Conservation (phyloP, 108 stramenopile species). For the Skeletonema marinoi region DNA sequence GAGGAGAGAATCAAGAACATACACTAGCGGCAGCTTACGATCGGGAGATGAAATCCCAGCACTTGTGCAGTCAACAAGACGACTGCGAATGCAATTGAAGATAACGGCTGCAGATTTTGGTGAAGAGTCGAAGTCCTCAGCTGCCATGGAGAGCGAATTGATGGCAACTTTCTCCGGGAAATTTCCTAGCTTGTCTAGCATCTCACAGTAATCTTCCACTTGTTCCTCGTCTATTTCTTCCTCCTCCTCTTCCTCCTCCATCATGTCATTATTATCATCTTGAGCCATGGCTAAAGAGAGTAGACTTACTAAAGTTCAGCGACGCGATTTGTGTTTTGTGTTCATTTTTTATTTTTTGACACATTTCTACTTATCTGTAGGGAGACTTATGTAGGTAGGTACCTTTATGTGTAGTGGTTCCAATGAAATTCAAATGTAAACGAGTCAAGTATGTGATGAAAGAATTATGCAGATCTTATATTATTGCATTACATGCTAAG, state of each 20-base stretch:
- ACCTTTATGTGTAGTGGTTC: too few relatives aligned
- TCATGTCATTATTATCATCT: not conserved
- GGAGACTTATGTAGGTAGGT: too few relatives aligned
- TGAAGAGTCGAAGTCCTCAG: conserved; percentile 74
- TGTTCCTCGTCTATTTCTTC: conserved; percentile 73
- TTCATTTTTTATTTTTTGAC: too few relatives aligned
- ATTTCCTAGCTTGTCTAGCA: conserved; percentile 69
- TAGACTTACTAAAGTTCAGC: too few relatives aligned
- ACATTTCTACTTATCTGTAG: too few relatives aligned
- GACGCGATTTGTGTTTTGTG: too few relatives aligned
- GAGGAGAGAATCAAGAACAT: conserved; percentile 79
- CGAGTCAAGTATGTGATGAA: not conserved
- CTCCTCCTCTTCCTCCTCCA: conserved; percentile 29
- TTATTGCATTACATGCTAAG: not conserved
- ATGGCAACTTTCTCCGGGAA: conserved; percentile 85
- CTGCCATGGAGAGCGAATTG: conserved; percentile 82
- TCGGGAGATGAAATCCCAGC: conserved; percentile 38
- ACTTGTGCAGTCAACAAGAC: conserved; percentile 42
- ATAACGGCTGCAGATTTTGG: conserved; percentile 56
- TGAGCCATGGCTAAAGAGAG: not conserved
- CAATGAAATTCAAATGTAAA: too few relatives aligned
- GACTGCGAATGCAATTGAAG: conserved; percentile 67
- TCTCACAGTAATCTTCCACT: conserved; percentile 76
- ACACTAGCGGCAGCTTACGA: conserved; percentile 74
- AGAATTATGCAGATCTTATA: not conserved